These are phyloP conservation scores for Magnusiomyces suaveolens DNA, from an alignment of 1,139 yeast genomes.

Conservation along the genomic window DNA sequence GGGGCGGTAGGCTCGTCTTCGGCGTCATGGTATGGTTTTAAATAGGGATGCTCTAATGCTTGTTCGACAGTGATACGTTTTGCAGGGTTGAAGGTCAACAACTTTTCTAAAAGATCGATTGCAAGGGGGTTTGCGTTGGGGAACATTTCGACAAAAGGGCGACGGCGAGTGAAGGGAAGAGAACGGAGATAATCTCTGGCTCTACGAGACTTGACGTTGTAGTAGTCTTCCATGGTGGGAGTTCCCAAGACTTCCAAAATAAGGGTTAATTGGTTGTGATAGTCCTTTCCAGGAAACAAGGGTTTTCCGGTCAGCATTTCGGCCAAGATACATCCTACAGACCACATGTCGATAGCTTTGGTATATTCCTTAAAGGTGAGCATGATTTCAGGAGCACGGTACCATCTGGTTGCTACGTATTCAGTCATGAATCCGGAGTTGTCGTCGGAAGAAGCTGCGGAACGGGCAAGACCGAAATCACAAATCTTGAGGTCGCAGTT, in stretches of 20 bases:
- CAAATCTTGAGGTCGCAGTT: constrained; percentile 94
- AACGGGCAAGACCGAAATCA: constrained; percentile 92
- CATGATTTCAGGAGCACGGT: constrained; percentile 97
- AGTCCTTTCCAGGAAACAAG: constrained; percentile 85
- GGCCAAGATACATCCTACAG: constrained; percentile 92
- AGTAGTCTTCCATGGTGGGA: constrained; percentile 74
- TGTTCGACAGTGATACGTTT: constrained; percentile 81
- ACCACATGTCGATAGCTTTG: constrained; percentile 94
- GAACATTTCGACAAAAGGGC: constrained; percentile 62
- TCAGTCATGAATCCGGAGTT: constrained; percentile 94
- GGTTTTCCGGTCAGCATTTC: constrained; percentile 90
- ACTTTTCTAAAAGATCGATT: constrained; percentile 64
- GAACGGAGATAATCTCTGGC: constrained; percentile 90
- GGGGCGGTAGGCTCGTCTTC: constrained; percentile 82
- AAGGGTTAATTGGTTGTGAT: constrained; percentile 89
- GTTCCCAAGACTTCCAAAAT: constrained; percentile 81
- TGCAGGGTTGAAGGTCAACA: constrained; percentile 82
- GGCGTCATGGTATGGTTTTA: constrained; percentile 93
- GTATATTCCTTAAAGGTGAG: constrained; percentile 85
- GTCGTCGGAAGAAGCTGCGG: constrained; percentile 69
- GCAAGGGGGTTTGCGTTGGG: constrained; percentile 86
- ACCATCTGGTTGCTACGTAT: constrained; percentile 97
- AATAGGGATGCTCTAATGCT: constrained; percentile 82
- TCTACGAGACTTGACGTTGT: constrained; percentile 74
- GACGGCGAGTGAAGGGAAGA: constrained; percentile 70